Percentiles rank a stretch among this genome's conserved stretches.
These are phyloP conservation scores for Aspergillus pseudoglaucus DNA, from an alignment of 2,329 filamentous ascomycete genomes.

Conservation along the genomic window DNA sequence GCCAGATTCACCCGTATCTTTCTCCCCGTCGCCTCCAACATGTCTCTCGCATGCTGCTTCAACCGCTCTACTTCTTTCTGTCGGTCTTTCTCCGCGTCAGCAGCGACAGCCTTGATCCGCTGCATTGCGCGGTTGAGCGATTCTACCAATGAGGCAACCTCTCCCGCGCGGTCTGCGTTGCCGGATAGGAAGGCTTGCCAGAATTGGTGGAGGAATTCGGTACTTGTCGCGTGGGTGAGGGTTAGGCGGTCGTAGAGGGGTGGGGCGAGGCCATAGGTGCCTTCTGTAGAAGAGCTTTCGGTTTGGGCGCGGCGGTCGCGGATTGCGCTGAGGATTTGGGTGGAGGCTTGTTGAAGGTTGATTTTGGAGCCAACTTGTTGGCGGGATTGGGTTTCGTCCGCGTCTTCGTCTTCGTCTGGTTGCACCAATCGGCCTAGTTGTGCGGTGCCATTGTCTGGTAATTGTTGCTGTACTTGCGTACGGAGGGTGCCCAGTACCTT, in stretches of 20 bases:
- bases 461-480: slow-evolving; percentile 48
- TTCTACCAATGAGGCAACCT: slow-evolving; percentile 75
- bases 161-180: slow-evolving; percentile 69
- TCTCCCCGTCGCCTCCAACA: slow-evolving; percentile 66
- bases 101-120: slow-evolving; percentile 72
- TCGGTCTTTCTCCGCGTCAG: slow-evolving; percentile 70
- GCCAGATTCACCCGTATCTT: slow-evolving; percentile 61
- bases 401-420: slow-evolving; percentile 51
- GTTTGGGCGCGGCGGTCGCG: slow-evolving; percentile 50
- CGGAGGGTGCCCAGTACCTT: slow-evolving; percentile 62
- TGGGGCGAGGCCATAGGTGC: slow-evolving; percentile 43
- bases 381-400: slow-evolving; percentile 44
- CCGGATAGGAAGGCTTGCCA: slow-evolving; percentile 89
- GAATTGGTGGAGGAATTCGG: slow-evolving; percentile 96
- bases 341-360: slow-evolving; percentile 50
- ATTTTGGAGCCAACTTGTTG: slow-evolving; percentile 63
- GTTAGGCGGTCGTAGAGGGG: slow-evolving; percentile 56
- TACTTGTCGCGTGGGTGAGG: slow-evolving; percentile 83
- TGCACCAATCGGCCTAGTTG: slow-evolving; percentile 58
- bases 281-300: slow-evolving; percentile 28
- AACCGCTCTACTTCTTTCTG: slow-evolving; percentile 59
- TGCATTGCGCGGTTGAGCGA: slow-evolving; percentile 70
- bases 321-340: slow-evolving; percentile 54
- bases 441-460: slow-evolving; percentile 54
- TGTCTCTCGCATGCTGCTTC: slow-evolving; percentile 63